Evolutionary conservation across 2,329 filamentous ascomycete genomes (phyloP).

Genomic region (Fusarium compactum): DNA sequence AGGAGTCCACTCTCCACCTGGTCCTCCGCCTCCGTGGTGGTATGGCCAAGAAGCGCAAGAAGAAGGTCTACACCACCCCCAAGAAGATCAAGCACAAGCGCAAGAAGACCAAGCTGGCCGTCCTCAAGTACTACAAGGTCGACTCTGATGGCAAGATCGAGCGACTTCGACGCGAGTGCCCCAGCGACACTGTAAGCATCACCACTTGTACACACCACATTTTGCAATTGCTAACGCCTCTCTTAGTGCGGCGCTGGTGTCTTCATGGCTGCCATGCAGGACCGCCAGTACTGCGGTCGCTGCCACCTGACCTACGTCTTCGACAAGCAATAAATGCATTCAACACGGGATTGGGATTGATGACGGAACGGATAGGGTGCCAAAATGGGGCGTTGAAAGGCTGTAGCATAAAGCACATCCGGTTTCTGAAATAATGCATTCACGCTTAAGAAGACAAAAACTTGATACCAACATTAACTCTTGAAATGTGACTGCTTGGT

Average conservation of each 20-base stretch:
- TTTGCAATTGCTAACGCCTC: slow-evolving; percentile 51
- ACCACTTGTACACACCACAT: accelerated
- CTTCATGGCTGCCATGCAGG: slow-evolving; percentile 99
- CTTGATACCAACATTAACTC: slow-evolving; percentile 23
- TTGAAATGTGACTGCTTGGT: neutral
- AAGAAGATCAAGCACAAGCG: slow-evolving; percentile 99
- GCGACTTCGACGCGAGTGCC: slow-evolving; percentile 98
- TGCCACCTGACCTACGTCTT: slow-evolving; percentile 81
- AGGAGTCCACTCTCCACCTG: slow-evolving; percentile 98
- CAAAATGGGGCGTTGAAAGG: slow-evolving; percentile 56
- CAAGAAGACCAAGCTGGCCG: slow-evolving; percentile 99
- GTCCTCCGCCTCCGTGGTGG: slow-evolving; percentile 98
- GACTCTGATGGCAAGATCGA: slow-evolving; percentile 99
- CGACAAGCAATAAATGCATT: slow-evolving; percentile 70
- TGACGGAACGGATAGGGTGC: slow-evolving; percentile 50
- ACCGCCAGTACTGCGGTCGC: slow-evolving; percentile 94
- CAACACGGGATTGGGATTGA: slow-evolving; percentile 48
- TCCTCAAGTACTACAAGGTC: slow-evolving; percentile 99
- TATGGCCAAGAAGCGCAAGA: slow-evolving; percentile 97
- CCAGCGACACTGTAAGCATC: slow-evolving; percentile 80
- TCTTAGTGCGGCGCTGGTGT: slow-evolving; percentile 96
- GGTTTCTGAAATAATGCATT: slow-evolving; percentile 56
- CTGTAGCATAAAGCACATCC: slow-evolving; percentile 58
- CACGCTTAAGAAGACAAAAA: slow-evolving; percentile 51
- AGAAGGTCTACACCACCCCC: slow-evolving; percentile 99